Conservation (phyloP, 1,284 basidiomycete species). For the Golubevia sp. region DNA sequence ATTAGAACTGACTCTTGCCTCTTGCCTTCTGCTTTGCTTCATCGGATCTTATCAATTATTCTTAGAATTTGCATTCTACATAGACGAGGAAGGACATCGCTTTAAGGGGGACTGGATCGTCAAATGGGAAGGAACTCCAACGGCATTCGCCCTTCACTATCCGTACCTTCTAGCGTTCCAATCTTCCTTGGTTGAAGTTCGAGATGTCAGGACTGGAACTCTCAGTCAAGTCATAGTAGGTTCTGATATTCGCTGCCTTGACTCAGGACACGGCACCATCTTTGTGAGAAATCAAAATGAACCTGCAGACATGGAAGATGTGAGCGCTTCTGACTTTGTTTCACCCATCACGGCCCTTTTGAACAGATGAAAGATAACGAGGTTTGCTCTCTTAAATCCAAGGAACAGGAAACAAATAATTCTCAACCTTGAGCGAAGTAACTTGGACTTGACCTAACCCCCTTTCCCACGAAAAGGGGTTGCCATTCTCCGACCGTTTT, state of each 20-base stretch:
- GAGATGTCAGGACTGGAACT: neutral
- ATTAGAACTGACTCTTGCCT: neutral
- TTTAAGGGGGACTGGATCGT: neutral
- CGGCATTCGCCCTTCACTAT: conserved; percentile 1
- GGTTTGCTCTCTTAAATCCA: too few relatives aligned
- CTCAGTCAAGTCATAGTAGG: neutral
- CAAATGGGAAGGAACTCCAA: neutral
- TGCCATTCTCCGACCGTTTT: too few relatives aligned
- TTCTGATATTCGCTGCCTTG: neutral
- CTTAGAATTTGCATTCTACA: neutral
- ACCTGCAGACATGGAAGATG: too few relatives aligned
- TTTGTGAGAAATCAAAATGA: neutral
- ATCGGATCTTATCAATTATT: neutral
- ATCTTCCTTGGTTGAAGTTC: conserved; percentile 1
- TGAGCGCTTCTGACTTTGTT: too few relatives aligned
- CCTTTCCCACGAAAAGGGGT: too few relatives aligned
- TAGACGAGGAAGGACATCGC: neutral
- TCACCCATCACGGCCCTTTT: too few relatives aligned
- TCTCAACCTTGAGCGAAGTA: too few relatives aligned
- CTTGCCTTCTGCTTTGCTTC: neutral
- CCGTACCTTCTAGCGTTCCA: neutral
- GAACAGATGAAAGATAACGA: too few relatives aligned
- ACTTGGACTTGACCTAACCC: too few relatives aligned
- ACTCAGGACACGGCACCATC: neutral
- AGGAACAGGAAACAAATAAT: too few relatives aligned